Evolutionary conservation across 2,329 filamentous ascomycete genomes (phyloP), one percentile per base, ranked within the genome.

Genomic region (Calonectria montana): DNA sequence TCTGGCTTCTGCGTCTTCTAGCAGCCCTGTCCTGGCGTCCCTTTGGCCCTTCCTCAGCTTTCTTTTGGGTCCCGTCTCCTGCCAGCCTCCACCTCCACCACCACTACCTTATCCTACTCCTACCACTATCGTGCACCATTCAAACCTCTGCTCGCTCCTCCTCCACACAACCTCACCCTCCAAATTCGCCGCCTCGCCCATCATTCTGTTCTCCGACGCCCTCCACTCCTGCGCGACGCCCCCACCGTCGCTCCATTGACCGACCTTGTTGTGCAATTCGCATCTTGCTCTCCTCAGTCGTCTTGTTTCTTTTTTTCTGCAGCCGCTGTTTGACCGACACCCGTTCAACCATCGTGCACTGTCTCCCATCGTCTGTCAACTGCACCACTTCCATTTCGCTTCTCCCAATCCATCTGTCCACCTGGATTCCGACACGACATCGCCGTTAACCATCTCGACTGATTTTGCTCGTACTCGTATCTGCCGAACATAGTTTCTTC

Each of bases 231-330:
- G 72, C 59, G 74, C 70, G 72, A 71, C 64, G 71, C n/a, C 21
- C 39, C 13, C 31, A 65, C 41, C 57, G 64, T 69, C 67, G 73
- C 70, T 69, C 61, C 65, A 78, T 79, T 75, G 75, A 74, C 25
- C 25, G 53, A 61, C 59, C 39, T 48, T 23, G 25, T 55, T 41
- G 57, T 35, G 64, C 25, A 41, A 43, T 37, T 62, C 45, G 31
- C 59, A 47, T 50, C 16, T 29, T 35, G n/a, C 55, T 61, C 45
- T 23, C 47, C 23, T 41, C 13, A 8, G 35, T 4, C 25, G 63
- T 37, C 18, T 35, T 43, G 43, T 62, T 31, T 50, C 50, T 27
- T 37, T 43, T 53, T 45, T 27, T 69, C 31, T 45, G 67, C 65
- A 69, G 67, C 70, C 65, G 65, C 55, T 67, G 65, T 55, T 55